Conservation (phyloP, 805 yeast genomes). For the Cyberlindnera suaveolens region DNA sequence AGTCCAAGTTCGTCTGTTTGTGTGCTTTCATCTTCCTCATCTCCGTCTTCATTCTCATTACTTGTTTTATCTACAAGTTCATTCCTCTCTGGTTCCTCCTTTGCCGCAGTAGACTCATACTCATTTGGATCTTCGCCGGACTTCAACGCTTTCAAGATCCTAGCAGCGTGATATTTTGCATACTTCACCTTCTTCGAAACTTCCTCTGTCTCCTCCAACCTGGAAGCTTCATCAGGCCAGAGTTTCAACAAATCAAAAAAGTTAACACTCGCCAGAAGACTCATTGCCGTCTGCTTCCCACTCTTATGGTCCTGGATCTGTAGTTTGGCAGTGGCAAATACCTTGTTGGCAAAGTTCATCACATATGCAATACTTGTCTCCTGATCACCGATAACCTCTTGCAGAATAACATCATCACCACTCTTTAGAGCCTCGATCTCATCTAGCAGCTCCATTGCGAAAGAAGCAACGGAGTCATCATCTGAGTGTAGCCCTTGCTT, state of each 20-base stretch:
- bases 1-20: constrained; percentile 12
- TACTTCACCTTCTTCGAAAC: constrained; percentile 42
- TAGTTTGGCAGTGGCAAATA: constrained; percentile 49
- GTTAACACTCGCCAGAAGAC: constrained; percentile 47
- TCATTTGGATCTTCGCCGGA: constrained; percentile 55
- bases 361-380: constrained; percentile 51
- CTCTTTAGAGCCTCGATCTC: constrained; percentile 56
- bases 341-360: constrained; percentile 48
- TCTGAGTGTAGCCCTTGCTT: constrained; percentile 50
- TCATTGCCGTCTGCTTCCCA: constrained; percentile 41
- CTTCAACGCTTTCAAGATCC: constrained; percentile 45
- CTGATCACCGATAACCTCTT: constrained; percentile 51
- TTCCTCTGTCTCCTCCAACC: constrained; percentile 29
- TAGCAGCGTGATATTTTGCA: constrained; percentile 55
- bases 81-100: background rate
- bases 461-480: constrained; percentile 48
- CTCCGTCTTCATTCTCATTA: constrained; percentile 2
- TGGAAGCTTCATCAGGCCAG: constrained; percentile 31
- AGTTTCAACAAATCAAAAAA: constrained; percentile 46
- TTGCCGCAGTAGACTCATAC: constrained; percentile 13
- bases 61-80: background rate
- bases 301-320: constrained; percentile 39
- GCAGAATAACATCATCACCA: constrained; percentile 29
- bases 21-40: constrained; percentile 4
- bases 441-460: constrained; percentile 60